These are phyloP conservation scores for Coniella vitis DNA, from an alignment of 2,329 filamentous ascomycete species.

Conservation along the genomic window DNA sequence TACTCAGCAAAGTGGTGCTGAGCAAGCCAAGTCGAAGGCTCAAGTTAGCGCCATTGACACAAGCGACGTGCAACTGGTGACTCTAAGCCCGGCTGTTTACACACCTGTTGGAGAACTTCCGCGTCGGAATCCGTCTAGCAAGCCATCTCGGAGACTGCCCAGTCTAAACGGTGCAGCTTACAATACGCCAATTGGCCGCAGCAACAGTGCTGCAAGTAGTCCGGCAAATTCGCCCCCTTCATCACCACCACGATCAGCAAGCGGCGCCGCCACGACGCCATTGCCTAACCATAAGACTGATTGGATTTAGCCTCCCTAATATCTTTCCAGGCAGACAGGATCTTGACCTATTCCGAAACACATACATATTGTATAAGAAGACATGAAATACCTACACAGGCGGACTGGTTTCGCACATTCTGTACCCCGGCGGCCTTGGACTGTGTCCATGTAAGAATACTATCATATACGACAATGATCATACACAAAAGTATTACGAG, in stretches of 20 bases:
- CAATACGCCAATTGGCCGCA: constrained; percentile 21
- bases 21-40: constrained; percentile 15
- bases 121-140: constrained; percentile 24
- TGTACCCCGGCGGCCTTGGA: constrained; percentile 8
- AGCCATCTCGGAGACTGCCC: constrained; percentile 26
- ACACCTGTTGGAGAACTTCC: constrained; percentile 24
- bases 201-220: not conserved
- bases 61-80: constrained; percentile 20
- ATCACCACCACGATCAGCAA: constrained; percentile 5
- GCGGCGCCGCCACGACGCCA: constrained; percentile 4
- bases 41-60: constrained; percentile 26
- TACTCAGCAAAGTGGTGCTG: constrained; percentile 13
- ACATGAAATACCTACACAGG: too few relatives aligned
- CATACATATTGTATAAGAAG: not conserved
- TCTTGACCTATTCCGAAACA: not conserved
- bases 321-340: not conserved
- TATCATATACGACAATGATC: not conserved
- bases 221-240: constrained; percentile 3
- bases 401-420: constrained; percentile 1
- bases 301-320: constrained; percentile 14
- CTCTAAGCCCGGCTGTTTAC: constrained; percentile 48
- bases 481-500: not conserved
- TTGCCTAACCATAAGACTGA: constrained; percentile 4
- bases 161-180: constrained; percentile 39
- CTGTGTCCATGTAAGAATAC: constrained; percentile 10